Conservation (phyloP, 2,329 filamentous ascomycete genomes). For the Geosmithia putterillii region DNA sequence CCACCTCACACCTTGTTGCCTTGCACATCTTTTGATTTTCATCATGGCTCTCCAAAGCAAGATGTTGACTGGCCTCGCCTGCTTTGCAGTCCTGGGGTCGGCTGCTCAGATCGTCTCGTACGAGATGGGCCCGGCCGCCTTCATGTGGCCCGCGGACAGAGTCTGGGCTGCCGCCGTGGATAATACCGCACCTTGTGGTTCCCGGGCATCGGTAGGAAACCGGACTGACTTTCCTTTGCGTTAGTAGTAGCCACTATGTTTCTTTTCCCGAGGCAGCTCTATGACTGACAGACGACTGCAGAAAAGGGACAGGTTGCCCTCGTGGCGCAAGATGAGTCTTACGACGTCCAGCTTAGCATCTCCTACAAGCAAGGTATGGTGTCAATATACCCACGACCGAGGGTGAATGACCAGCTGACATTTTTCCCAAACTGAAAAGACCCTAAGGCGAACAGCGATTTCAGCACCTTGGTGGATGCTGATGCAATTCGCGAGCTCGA, state of each 20-base stretch:
- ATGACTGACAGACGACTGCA: conserved; percentile 11
- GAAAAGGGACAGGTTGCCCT: conserved; percentile 42
- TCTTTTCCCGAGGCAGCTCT: background rate
- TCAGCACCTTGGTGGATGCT: conserved; percentile 22
- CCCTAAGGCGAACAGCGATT: conserved; percentile 25
- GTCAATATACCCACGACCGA: conserved; percentile 2
- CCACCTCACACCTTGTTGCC: background rate
- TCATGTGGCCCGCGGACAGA: conserved; percentile 48
- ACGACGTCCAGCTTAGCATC: conserved; percentile 38
- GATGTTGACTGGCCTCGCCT: background rate
- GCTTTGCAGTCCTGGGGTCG: background rate
- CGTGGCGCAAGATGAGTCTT: conserved; percentile 44
- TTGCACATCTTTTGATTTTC: background rate
- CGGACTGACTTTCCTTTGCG: conserved; percentile 44
- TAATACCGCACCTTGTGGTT: conserved; percentile 46
- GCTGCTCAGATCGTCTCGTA: conserved; percentile 5
- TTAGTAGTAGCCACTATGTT: conserved; percentile 14
- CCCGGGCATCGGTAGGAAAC: conserved; percentile 29
- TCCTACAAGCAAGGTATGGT: conserved; percentile 34
- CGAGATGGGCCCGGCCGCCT: conserved; percentile 42
- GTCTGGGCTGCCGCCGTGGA: conserved; percentile 40
- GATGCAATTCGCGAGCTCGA: conserved; percentile 23
- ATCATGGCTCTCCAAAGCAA: background rate
- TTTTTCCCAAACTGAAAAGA: conserved; percentile 12
- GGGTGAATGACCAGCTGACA: background rate